phyloP scores from a whole-genome alignment of 2,329 filamentous ascomycete genomes.

The Allantophomopsis cytisporea region DNA sequence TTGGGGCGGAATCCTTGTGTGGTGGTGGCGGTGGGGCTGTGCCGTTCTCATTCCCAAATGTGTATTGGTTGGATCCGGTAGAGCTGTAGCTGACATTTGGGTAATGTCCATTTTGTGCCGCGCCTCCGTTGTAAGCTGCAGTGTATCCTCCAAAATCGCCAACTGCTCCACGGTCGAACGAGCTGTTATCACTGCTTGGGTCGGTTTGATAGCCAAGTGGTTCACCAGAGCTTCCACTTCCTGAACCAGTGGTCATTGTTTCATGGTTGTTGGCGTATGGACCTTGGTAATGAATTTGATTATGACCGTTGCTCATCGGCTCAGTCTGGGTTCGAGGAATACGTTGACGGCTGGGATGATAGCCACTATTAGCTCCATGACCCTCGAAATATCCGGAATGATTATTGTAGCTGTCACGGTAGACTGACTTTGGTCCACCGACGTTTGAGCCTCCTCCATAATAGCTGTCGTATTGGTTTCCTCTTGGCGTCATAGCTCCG shows the following conservation, averaged over 20 bases:
- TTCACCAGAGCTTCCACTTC: slow-evolving; percentile 60
- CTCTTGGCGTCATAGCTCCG: slow-evolving; percentile 14
- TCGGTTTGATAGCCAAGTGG: slow-evolving; percentile 73
- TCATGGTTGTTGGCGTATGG: slow-evolving; percentile 31
- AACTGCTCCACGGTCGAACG: slow-evolving; percentile 49
- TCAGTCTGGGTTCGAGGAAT: slow-evolving; percentile 18
- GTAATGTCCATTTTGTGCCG: neutral
- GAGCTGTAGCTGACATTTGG: too few relatives aligned
- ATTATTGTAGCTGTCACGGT: slow-evolving; percentile 27
- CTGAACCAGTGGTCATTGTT: slow-evolving; percentile 67
- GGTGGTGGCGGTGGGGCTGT: slow-evolving; percentile 3
- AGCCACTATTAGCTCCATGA: slow-evolving; percentile 9
- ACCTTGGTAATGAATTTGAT: slow-evolving; percentile 1
- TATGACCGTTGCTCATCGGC: slow-evolving; percentile 12
- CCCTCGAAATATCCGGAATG: slow-evolving; percentile 10
- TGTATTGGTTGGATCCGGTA: neutral
- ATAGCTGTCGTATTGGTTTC: slow-evolving; percentile 17
- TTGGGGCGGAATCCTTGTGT: slow-evolving; percentile 9
- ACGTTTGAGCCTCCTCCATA: slow-evolving; percentile 16
- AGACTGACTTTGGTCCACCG: neutral
- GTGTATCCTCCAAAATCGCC: slow-evolving; percentile 6
- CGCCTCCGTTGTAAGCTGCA: slow-evolving; percentile 8
- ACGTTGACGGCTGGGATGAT: slow-evolving; percentile 16
- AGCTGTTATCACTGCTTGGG: slow-evolving; percentile 83
- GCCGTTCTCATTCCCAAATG: slow-evolving; percentile 9